phyloP scores from a whole-genome alignment of 1,139 yeast genomes.

The Candida labiduridarum region DNA sequence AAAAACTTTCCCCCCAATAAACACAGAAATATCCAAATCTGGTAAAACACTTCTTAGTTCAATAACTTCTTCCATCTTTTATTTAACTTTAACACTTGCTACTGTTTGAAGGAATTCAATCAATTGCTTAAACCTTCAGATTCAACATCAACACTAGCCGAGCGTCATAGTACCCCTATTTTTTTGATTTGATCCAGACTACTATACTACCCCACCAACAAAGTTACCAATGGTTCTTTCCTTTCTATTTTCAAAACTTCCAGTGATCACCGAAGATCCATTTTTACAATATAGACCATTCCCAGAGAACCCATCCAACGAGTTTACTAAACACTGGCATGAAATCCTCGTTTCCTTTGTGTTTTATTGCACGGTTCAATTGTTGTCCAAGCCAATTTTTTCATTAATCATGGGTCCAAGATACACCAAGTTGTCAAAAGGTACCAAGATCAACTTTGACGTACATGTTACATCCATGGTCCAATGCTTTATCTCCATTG shows the following conservation, averaged over 20 bases:
- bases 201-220: not conserved
- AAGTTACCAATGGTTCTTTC: constrained; percentile 5
- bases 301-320: constrained; percentile 36
- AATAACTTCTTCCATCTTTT: too few relatives aligned
- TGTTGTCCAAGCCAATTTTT: constrained; percentile 41
- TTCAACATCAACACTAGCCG: too few relatives aligned
- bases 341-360: constrained; percentile 44
- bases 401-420: constrained; percentile 40
- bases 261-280: constrained; percentile 43
- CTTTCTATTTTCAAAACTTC: constrained; percentile 17
- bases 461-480: constrained; percentile 88
- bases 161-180: not conserved
- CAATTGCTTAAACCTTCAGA: too few relatives aligned
- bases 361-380: constrained; percentile 42
- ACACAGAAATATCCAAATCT: too few relatives aligned
- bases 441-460: constrained; percentile 71
- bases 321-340: constrained; percentile 54
- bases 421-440: constrained; percentile 49
- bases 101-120: too few relatives aligned
- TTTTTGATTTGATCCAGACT: not conserved
- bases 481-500: constrained; percentile 66
- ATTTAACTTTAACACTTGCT: too few relatives aligned
- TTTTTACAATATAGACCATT: constrained; percentile 50
- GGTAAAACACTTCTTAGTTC: too few relatives aligned
- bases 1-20: too few relatives aligned